Base-by-base conservation (phyloP, 352 stramenopile species). In the Phytophthora ohioensis region DNA sequence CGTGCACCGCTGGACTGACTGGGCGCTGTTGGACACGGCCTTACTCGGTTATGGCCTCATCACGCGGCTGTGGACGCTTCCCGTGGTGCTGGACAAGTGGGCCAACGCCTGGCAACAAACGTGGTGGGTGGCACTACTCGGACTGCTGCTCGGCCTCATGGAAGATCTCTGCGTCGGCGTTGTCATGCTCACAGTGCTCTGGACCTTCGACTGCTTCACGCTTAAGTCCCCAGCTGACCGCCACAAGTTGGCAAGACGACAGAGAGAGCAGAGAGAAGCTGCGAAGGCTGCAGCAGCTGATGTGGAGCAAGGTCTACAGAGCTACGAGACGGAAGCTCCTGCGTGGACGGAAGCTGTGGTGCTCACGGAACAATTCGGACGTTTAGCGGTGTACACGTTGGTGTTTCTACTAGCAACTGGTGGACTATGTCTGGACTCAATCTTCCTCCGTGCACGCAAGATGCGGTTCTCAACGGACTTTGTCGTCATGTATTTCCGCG, bases 381-480 rank as follows among this genome's bases (percentile, higher is more conserved):
- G 79, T 12, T 76, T 88, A 42, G 41, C 67, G 9, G 67, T 84
- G 45, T 76, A 80, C 43, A 55, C 61, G 9, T 36, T 69, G 2
- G 79, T 82, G 32, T 87, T 83, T 38, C 34, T 81, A 43, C 5
- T 67, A 15, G 69, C 79, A 15, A 57, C 53, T 27, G 49, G 66
- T 31, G 64, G 57, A 4, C 57, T 75, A 11, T 76, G 48, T 46
- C 59, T 71, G 17, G 80, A 91, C 64, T 71, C 77, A 30, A 69
- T 90, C 15, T 80, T 89, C 48, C 42, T 92, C 17, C 80, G 76
- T 57, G 82, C 78, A 56, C 81, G 84, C 2, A 75, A 79, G 52
- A 84, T 92, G 84, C 72, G 84, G 4, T 87, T 90, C 65, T 76
- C 72, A 9, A 60, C 52, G 13, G 76, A 81, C 36, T 86, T 90